Percentiles rank a stretch among this genome's conserved stretches.
Evolutionary conservation across 2,329 filamentous ascomycete species (phyloP).

Genomic region (Neonectria hederae): DNA sequence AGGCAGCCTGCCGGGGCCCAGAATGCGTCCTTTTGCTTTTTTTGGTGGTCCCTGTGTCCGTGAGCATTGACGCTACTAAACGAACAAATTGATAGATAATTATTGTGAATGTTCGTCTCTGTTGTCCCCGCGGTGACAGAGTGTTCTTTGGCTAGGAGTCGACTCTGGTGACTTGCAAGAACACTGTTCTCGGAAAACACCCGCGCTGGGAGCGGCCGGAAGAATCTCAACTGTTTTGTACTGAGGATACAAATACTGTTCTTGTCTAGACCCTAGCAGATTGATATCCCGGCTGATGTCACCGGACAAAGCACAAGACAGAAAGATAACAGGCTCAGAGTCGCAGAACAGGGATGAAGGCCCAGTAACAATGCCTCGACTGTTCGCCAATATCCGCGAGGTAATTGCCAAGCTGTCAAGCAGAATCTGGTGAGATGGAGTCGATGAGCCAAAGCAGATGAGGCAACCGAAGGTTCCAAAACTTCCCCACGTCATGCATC

Average conservation of each 20-base stretch:
- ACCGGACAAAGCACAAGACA: neutral
- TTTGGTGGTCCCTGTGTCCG: conserved; percentile 5
- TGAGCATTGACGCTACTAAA: conserved; percentile 17
- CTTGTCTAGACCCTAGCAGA: neutral
- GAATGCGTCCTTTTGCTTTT: neutral
- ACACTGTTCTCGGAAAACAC: neutral
- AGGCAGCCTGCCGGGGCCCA: conserved; percentile 2
- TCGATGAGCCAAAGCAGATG: conserved; percentile 2
- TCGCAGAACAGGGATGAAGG: neutral
- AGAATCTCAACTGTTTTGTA: neutral
- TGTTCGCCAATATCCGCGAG: conserved; percentile 17
- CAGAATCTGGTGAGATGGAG: conserved; percentile 9
- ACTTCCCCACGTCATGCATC: conserved; percentile 18
- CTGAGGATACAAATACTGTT: neutral
- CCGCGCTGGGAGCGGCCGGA: neutral
- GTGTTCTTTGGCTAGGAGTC: neutral
- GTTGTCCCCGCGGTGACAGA: neutral
- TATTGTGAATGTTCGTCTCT: conserved; percentile 2
- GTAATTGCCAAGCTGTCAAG: conserved; percentile 20
- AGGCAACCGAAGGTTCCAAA: conserved; percentile 9
- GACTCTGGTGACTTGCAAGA: neutral
- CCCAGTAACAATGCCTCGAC: conserved; percentile 10
- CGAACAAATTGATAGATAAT: conserved; percentile 6
- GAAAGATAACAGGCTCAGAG: neutral
- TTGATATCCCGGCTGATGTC: neutral